Base-by-base conservation (phyloP, 768 basidiomycete genomes). In the Pleurotus ostreatus region DNA sequence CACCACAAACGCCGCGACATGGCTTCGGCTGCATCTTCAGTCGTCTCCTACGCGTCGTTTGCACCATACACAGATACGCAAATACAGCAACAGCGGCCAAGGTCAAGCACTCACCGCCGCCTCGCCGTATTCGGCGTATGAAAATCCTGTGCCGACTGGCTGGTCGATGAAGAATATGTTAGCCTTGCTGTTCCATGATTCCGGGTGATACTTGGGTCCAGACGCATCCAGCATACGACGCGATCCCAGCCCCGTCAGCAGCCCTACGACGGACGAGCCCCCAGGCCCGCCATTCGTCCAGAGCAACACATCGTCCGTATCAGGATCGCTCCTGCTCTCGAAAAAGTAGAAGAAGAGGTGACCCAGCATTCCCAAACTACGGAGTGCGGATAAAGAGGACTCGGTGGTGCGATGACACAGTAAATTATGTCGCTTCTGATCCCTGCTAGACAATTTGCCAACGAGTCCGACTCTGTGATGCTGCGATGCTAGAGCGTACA, bases 301-400 rank as follows among this genome's bases (percentile, higher is more conserved):
- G 61, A 85, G 80, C 8, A 85, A 80, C 5, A 85, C 79, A 60
- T 84, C 83, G 65, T 85, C 84, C 53, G 71, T 79, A 34, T 75
- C 77, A 5, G 85, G 84, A 58, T 85, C 72, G 52, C 68, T 78
- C 49, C 89, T 72, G 55, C 83, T 85, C 65, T 90, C 86, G 65
- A 90, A 90, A 66, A 89, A 90, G 72, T 88, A 87, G 74, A 89
- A 89, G 65, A 86, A 86, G 11, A 86, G 60, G 62, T 86, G n/a
- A 82, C 45, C 78, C 77, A 1, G 60, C 63, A 30, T 81, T 80
- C 56, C 80, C 80, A 1, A 63, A 65, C 8, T 61, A 81, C 61
- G 68, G 63, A 26, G 75, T 75, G 25, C 68, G 75, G 52, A 69
- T 77, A 53, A 77, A 76, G 62, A 71, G 71, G 55, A 63, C 65